These are phyloP conservation scores for Penicillium crustosum DNA, from an alignment of 2,329 filamentous ascomycete genomes.

Conservation along the genomic window DNA sequence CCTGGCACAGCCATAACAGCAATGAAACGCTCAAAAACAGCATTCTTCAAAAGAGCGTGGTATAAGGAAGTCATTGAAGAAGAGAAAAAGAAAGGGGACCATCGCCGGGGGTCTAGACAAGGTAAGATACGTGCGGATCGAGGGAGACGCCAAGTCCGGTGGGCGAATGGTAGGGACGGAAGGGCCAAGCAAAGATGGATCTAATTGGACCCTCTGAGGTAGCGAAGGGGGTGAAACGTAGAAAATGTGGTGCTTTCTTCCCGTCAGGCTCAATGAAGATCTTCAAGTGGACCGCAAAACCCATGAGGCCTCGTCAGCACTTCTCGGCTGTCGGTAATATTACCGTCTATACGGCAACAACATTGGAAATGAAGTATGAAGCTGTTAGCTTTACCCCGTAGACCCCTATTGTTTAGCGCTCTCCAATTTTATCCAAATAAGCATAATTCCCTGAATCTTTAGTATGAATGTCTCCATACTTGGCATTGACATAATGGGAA, in stretches of 20 bases:
- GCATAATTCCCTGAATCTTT: neutral
- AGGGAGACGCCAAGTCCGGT: neutral
- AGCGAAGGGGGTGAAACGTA: conserved; percentile 5
- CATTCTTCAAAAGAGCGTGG: conserved; percentile 9
- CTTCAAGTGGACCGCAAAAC: neutral
- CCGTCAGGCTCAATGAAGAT: neutral
- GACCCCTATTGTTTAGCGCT: neutral
- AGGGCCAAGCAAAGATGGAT: neutral
- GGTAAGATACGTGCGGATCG: conserved; percentile 2
- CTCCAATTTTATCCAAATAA: neutral
- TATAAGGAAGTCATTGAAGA: neutral
- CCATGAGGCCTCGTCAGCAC: conserved; percentile 5
- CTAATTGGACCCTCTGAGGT: conserved; percentile 3
- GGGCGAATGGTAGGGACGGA: conserved; percentile 1
- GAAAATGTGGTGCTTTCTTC: conserved; percentile 1
- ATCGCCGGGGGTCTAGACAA: neutral
- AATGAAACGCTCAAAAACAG: conserved; percentile 2
- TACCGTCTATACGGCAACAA: neutral
- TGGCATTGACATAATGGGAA: neutral
- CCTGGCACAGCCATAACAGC: conserved; percentile 12
- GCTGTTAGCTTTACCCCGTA: neutral
- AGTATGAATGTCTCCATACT: neutral
- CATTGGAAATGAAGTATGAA: neutral
- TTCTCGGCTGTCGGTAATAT: neutral
- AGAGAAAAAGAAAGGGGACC: neutral